Conservation (phyloP, 345 rosid genomes). For the Anacardium occidentale region DNA sequence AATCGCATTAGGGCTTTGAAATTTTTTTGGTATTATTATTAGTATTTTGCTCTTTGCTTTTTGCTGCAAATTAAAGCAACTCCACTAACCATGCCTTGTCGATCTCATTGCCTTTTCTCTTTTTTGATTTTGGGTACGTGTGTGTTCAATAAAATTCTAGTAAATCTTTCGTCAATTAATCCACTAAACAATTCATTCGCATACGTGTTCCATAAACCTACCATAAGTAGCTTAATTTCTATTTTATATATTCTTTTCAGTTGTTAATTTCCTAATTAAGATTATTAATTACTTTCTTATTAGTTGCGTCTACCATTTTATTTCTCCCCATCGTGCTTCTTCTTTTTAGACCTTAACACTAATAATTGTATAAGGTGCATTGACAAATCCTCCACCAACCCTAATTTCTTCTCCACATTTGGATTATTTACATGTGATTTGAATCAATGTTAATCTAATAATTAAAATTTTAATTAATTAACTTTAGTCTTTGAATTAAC, state of each 20-base stretch:
- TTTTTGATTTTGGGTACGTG: not conserved
- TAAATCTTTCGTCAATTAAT: not conserved
- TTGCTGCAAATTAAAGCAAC: constrained; percentile 17
- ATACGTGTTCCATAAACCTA: too few species aligned
- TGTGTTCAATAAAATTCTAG: not conserved
- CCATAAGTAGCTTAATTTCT: not conserved
- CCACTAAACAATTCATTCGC: not conserved
- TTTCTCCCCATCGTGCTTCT: not conserved
- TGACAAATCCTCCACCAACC: too few species aligned
- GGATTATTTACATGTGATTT: too few species aligned
- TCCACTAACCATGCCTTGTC: not conserved
- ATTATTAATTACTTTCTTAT: not conserved
- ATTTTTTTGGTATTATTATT: too few species aligned
- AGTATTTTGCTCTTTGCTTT: not conserved
- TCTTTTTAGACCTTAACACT: too few species aligned
- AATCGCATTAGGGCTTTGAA: not conserved
- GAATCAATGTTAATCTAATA: too few species aligned
- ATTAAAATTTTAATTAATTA: too few species aligned
- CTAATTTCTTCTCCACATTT: too few species aligned
- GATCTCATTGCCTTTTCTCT: not conserved
- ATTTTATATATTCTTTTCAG: too few species aligned
- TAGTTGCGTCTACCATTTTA: not conserved
- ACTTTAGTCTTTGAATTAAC: not conserved
- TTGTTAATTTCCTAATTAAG: too few species aligned
- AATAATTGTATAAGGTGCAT: too few species aligned